Conservation (phyloP, 2,329 filamentous ascomycete species). For the Penicillium sumatraense region DNA sequence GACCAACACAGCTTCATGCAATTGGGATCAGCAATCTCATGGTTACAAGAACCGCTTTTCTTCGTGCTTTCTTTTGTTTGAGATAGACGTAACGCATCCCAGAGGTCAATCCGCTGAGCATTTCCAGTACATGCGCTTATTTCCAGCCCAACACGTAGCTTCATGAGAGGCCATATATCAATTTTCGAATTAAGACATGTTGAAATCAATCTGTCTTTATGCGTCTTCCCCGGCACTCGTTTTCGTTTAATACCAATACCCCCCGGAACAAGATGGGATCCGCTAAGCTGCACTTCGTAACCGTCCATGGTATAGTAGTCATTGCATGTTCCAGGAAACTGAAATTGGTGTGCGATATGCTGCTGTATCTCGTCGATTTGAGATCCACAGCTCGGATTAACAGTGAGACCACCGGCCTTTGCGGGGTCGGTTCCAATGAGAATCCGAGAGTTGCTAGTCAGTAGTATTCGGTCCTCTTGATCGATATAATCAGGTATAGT, state of each 20-base stretch:
- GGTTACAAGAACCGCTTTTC: not conserved
- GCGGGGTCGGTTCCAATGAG: not conserved
- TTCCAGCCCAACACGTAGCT: constrained; percentile 11
- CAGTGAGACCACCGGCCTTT: not conserved
- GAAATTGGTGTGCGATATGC: not conserved
- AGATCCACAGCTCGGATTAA: not conserved
- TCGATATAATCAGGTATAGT: not conserved
- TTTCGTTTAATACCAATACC: not conserved
- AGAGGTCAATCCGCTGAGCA: constrained; percentile 11
- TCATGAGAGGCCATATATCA: constrained; percentile 1
- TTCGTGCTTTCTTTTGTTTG: not conserved
- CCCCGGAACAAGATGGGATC: not conserved
- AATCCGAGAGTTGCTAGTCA: not conserved
- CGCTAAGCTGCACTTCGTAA: not conserved
- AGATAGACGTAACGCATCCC: constrained; percentile 17
- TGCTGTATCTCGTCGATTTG: not conserved
- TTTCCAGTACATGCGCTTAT: constrained; percentile 18
- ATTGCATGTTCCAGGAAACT: not conserved
- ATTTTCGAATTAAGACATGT: not conserved
- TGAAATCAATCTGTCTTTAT: not conserved
- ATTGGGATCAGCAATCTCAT: constrained; percentile 5
- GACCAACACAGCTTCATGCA: constrained; percentile 14
- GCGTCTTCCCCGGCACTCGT: not conserved
- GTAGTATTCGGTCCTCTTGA: not conserved
- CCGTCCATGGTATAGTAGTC: not conserved